phyloP scores from a whole-genome alignment of 2,329 filamentous ascomycete species.

The Venturia oleaginea region DNA sequence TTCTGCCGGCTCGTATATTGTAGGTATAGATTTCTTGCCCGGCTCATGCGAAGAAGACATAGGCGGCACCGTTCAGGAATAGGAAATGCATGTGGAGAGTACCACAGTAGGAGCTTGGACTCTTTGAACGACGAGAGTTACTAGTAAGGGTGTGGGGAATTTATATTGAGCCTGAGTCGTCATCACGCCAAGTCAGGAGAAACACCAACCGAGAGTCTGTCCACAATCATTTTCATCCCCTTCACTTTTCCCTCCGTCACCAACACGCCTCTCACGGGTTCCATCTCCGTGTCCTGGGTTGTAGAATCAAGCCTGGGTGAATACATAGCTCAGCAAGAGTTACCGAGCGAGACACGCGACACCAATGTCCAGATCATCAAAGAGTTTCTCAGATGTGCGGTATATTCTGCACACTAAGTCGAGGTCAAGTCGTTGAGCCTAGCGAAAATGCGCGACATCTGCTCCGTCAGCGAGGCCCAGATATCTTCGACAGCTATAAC shows the following conservation, averaged over 20 bases:
- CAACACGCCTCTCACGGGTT: neutral
- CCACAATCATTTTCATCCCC: neutral
- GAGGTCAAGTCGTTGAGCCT: neutral
- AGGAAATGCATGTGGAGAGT: neutral
- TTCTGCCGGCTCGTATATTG: neutral
- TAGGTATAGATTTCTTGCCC: neutral
- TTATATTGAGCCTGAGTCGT: neutral
- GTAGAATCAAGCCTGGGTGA: neutral
- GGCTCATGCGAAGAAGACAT: constrained; percentile 12
- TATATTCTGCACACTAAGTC: constrained; percentile 15
- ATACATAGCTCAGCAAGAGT: neutral
- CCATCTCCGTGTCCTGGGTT: too few species aligned
- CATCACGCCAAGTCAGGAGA: neutral
- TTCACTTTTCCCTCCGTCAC: neutral
- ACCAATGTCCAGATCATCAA: constrained; percentile 5
- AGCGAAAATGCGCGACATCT: neutral
- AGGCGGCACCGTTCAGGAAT: neutral
- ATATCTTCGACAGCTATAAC: neutral
- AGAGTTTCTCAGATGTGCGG: constrained; percentile 16
- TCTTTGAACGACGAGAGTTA: neutral
- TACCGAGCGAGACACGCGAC: neutral
- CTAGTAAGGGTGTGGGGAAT: neutral
- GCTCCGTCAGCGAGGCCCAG: constrained; percentile 13
- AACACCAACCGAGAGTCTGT: neutral
- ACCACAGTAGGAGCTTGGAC: neutral